phyloP scores from a whole-genome alignment of 331 rosid genomes.

The Acacia pycnantha region DNA sequence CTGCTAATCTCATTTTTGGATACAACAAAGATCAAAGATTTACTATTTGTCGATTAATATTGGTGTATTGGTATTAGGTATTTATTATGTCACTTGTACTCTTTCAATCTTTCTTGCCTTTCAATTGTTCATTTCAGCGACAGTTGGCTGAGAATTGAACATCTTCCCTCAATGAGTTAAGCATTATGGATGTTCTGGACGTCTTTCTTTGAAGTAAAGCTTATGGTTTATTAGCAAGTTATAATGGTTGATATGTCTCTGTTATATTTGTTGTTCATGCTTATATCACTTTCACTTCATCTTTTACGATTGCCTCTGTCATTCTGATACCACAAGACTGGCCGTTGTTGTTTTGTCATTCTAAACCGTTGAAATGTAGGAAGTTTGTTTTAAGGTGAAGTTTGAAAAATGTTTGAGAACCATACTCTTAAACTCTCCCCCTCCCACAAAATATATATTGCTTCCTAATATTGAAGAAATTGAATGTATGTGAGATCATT shows the following conservation, averaged over 20 bases:
- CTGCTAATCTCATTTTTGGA: constrained; percentile 33
- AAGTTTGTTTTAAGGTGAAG: neutral
- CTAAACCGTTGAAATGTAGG: neutral
- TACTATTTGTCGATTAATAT: constrained; percentile 27
- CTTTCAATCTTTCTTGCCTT: neutral
- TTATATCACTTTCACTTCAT: neutral
- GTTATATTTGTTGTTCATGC: neutral
- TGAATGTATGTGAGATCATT: neutral
- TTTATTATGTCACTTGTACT: neutral
- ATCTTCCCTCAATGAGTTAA: constrained; percentile 30
- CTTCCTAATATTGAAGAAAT: neutral
- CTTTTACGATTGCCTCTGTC: neutral
- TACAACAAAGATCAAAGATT: constrained; percentile 20
- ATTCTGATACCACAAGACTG: neutral
- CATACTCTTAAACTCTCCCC: neutral
- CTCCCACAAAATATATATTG: neutral
- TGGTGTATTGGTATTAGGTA: constrained; percentile 43
- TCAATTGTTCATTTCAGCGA: constrained; percentile 21
- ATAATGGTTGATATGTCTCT: neutral
- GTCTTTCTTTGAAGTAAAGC: constrained; percentile 6
- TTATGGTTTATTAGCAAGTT: constrained; percentile 2
- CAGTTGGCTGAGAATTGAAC: constrained; percentile 26
- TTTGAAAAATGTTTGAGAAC: neutral
- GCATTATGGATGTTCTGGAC: constrained; percentile 24
- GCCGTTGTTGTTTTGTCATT: neutral